Evolutionary conservation across 108 stramenopile genomes (phyloP).

Genomic region (Aurantiochytrium sp.): DNA sequence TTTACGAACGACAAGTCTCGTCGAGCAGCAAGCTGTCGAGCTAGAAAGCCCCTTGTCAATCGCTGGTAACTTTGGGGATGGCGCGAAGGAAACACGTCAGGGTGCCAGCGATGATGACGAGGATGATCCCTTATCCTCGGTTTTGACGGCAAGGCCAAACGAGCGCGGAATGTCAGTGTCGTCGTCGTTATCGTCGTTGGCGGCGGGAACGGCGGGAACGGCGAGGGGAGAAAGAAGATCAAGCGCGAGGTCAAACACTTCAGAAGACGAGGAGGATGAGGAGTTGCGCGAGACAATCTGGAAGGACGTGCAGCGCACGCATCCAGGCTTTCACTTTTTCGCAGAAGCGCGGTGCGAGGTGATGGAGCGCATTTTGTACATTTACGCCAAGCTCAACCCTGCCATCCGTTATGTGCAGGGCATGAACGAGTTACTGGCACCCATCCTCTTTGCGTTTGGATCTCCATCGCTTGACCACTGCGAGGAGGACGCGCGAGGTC

Average conservation of each 20-base stretch:
- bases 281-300: conserved; percentile 67
- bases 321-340: conserved; percentile 72
- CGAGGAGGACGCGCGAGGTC: neutral
- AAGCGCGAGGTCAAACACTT: neutral
- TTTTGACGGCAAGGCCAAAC: too few relatives aligned
- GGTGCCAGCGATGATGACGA: too few relatives aligned
- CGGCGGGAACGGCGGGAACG: too few relatives aligned
- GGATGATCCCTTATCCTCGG: too few relatives aligned
- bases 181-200: too few relatives aligned
- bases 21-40: too few relatives aligned
- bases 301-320: conserved; percentile 77
- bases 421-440: conserved; percentile 93
- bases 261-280: neutral
- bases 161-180: too few relatives aligned
- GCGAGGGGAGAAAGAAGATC: too few relatives aligned
- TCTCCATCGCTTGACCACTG: neutral
- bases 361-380: conserved; percentile 77
- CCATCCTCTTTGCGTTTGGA: conserved; percentile 81
- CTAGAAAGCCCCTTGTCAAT: too few relatives aligned
- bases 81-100: too few relatives aligned
- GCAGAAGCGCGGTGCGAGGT: conserved; percentile 38
- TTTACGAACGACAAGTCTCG: too few relatives aligned
- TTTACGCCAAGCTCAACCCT: conserved; percentile 88
- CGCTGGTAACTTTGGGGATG: too few relatives aligned
- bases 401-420: conserved; percentile 91